A percentile compares a stretch with the other conserved stretches of the same genome.
Evolutionary conservation across 2,329 filamentous ascomycete genomes (phyloP).

Genomic region (Hypoxylon sp.): DNA sequence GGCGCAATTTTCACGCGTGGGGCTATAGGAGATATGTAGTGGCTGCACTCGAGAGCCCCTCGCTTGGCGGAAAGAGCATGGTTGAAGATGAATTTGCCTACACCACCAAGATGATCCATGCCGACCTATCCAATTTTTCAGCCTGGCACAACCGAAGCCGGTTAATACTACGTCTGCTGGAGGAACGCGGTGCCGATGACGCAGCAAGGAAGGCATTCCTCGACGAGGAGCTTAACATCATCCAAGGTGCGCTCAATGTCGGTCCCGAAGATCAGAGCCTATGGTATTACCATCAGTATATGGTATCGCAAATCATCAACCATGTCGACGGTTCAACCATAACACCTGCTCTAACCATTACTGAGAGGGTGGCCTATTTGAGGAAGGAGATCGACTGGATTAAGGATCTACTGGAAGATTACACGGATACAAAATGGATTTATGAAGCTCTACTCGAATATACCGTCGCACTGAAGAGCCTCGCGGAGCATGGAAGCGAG

Average conservation of each 20-base stretch:
- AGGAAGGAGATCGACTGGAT: conserved; percentile 80
- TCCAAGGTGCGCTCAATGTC: conserved; percentile 84
- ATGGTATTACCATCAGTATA: conserved; percentile 96
- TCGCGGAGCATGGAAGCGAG: conserved; percentile 61
- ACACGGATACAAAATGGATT: conserved; percentile 76
- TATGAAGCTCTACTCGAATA: conserved; percentile 89
- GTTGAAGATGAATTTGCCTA: conserved; percentile 87
- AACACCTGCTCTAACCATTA: conserved; percentile 70
- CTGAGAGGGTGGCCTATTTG: conserved; percentile 76
- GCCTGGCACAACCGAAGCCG: conserved; percentile 94
- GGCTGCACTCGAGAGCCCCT: conserved; percentile 74
- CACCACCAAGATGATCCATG: conserved; percentile 87
- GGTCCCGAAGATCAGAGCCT: conserved; percentile 95
- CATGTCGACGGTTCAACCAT: conserved; percentile 67
- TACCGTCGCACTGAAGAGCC: conserved; percentile 68
- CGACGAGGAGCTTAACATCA: conserved; percentile 80
- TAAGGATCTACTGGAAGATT: conserved; percentile 73
- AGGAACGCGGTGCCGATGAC: conserved; percentile 76
- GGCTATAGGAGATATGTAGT: conserved; percentile 87
- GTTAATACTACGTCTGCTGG: conserved; percentile 81
- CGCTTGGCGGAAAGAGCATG: conserved; percentile 70
- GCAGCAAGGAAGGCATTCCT: conserved; percentile 76
- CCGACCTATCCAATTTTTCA: conserved; percentile 94
- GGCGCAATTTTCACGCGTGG: conserved; percentile 97
- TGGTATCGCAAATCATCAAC: conserved; percentile 77